Conservation (phyloP, 169 alveolate species). For the Plasmodium vivax region DNA sequence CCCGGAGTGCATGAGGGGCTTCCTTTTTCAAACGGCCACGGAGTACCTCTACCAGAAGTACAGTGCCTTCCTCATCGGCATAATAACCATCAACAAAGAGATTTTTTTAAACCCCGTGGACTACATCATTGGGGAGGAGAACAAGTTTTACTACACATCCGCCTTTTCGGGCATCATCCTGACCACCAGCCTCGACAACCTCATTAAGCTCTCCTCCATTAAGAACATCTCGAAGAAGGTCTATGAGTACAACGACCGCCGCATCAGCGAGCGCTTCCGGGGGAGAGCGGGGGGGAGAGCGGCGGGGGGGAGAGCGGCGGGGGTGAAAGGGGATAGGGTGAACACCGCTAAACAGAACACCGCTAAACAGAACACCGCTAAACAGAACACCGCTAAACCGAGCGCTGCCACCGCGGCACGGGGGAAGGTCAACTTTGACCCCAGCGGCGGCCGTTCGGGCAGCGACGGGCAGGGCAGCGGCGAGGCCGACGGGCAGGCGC, state of each 20-base stretch:
- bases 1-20: slow-evolving; percentile 75
- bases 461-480: not conserved
- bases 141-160: slow-evolving; percentile 28
- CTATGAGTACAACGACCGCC: slow-evolving; percentile 54
- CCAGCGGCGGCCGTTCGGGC: not conserved
- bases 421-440: not conserved
- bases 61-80: slow-evolving; percentile 82
- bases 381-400: not conserved
- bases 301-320: not conserved
- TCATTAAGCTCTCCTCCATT: slow-evolving; percentile 76
- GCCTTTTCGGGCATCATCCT: slow-evolving; percentile 78
- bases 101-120: slow-evolving; percentile 81
- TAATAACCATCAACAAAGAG: slow-evolving; percentile 76
- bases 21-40: slow-evolving; percentile 77
- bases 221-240: slow-evolving; percentile 71
- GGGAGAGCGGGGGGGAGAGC: not conserved
- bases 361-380: slow-evolving; percentile 26
- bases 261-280: slow-evolving; percentile 5
- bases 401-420: not conserved
- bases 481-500: not conserved
- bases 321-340: not conserved
- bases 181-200: slow-evolving; percentile 79
- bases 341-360: not conserved
- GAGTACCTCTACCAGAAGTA: slow-evolving; percentile 78
- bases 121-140: slow-evolving; percentile 81